Base-by-base conservation (phyloP, 495 filamentous ascomycete species). In the Podospora tetraspora region DNA sequence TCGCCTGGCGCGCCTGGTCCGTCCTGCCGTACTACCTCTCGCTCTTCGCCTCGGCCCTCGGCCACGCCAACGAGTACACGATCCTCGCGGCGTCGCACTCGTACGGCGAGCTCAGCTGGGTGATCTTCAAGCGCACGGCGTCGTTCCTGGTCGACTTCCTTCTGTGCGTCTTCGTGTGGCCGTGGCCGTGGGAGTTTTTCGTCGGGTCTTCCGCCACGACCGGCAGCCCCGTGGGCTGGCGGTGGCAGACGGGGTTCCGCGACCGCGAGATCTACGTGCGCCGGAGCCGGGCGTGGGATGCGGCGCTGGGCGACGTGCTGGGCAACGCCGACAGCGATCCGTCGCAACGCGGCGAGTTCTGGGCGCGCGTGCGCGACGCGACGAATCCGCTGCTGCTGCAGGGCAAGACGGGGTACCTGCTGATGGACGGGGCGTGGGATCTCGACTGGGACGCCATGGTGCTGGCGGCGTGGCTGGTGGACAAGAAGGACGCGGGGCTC, bases 341-440 rank as follows among this genome's bases (percentile, higher is more conserved):
- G 60, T 64, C 61, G 7, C 43, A 27, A 10, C 66, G 70, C 13
- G 76, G 74, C 30, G 68, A 73, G 21, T 72, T 86, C 27, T 68
- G 82, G 66, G 66, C 64, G 7, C 74, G 77, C 34, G 74, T 84
- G 29, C 61, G 73, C 43, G 58, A 74, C 0, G 92, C 91, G 3
- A 87, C 93, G 3, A 82, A 87, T 3, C 84, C 85, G 12, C 78
- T 84, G 73, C 83, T 87, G 56, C 75, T 93, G 70, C 75, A 79
- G 70, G 79, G 82, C 68, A 93, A 91, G 80, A 94, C 92, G 24
- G 92, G 91, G 2, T 93, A 93, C 71, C 75, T 92, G 67, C 88
- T 93, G 64, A 87, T 93, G 77, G 89, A 91, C 70, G 85, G 82
- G 66, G 86, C 90, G 66, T 97, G 91, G 90, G 90, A 94, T 75